phyloP scores from a whole-genome alignment of 2,329 filamentous ascomycete species.

The Fusarium sp. region DNA sequence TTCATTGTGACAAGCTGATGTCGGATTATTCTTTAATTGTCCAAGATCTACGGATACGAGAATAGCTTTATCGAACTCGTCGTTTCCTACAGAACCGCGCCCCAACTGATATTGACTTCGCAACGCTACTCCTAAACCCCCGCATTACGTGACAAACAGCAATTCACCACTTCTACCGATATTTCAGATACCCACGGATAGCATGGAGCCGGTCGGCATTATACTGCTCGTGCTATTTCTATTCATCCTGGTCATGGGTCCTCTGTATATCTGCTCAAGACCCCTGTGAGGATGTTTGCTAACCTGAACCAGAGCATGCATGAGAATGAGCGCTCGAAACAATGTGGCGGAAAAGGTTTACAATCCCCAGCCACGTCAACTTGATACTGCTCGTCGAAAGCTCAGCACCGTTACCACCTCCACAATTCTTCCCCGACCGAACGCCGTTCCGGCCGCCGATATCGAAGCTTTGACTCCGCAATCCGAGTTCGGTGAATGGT shows the following conservation, averaged over 20 bases:
- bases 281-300: background rate
- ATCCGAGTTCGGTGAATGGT: conserved; percentile 44
- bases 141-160: conserved; percentile 1
- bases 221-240: conserved; percentile 42
- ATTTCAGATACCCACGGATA: background rate
- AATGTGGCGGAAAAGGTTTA: conserved; percentile 24
- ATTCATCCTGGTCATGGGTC: conserved; percentile 36
- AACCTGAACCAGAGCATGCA: conserved; percentile 29
- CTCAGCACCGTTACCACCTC: conserved; percentile 47
- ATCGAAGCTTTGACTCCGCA: conserved; percentile 31
- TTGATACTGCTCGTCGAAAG: conserved; percentile 45
- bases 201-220: conserved; percentile 45
- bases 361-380: conserved; percentile 36
- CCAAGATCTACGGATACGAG: background rate
- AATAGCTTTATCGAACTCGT: background rate
- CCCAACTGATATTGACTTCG: background rate
- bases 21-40: background rate
- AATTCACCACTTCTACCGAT: background rate
- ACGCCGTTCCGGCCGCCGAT: conserved; percentile 18
- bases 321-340: conserved; percentile 25
- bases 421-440: conserved; percentile 22
- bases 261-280: conserved; percentile 26
- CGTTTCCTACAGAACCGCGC: background rate
- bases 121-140: background rate
- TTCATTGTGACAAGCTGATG: background rate